phyloP scores from a whole-genome alignment of 352 stramenopile genomes.

The Pythium sp. region DNA sequence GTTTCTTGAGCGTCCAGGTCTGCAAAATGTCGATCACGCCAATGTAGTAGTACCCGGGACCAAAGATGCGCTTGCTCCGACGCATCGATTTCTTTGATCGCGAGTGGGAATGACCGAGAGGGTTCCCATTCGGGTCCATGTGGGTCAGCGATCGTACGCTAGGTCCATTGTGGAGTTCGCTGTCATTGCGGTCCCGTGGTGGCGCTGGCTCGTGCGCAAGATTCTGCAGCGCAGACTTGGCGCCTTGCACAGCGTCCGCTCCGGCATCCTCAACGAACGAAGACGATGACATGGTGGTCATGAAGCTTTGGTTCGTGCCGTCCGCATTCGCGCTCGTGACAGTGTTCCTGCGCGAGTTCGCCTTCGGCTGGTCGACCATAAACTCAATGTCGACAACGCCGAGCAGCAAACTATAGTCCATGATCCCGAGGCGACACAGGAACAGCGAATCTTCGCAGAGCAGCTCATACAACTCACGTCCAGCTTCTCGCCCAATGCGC shows the following conservation, averaged over 20 bases:
- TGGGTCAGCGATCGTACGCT: conserved; percentile 10
- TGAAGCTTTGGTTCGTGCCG: conserved; percentile 38
- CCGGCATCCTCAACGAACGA: conserved; percentile 19
- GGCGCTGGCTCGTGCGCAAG: neutral
- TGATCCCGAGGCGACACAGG: conserved; percentile 75
- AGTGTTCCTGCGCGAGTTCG: conserved; percentile 24
- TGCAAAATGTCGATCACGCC: conserved; percentile 91
- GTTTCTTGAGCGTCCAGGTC: conserved; percentile 84
- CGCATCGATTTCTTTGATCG: conserved; percentile 50
- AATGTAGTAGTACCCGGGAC: conserved; percentile 86
- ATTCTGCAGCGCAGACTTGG: neutral
- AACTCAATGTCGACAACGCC: conserved; percentile 85
- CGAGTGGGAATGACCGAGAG: conserved; percentile 20
- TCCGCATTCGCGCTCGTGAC: conserved; percentile 27
- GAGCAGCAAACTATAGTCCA: conserved; percentile 91
- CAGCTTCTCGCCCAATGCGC: conserved; percentile 59
- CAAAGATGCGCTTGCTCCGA: conserved; percentile 77
- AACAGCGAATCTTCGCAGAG: conserved; percentile 77
- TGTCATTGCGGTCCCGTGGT: conserved; percentile 6
- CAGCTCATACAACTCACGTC: conserved; percentile 59
- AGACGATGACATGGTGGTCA: conserved; percentile 23
- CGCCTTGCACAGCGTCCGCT: neutral
- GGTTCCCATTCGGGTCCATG: conserved; percentile 20
- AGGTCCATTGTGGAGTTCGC: neutral
- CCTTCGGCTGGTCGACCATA: conserved; percentile 49